These are phyloP conservation scores for Diphasiastrum complanatum DNA, from an alignment of 83 land plant genomes.

Conservation along the genomic window DNA sequence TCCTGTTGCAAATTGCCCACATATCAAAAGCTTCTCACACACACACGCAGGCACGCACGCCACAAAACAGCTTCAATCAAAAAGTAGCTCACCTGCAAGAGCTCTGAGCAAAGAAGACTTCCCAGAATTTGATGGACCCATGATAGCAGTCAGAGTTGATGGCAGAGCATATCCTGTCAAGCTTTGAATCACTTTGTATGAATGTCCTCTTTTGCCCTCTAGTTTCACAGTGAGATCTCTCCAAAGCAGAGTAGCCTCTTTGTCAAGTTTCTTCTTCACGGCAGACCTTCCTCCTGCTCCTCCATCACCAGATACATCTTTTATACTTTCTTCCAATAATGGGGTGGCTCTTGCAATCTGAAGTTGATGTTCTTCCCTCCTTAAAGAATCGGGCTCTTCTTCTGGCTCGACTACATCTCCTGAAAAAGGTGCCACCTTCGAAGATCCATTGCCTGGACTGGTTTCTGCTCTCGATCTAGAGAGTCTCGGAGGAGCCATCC, in stretches of 20 bases:
- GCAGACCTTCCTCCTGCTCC: too few species aligned
- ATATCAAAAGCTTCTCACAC: not conserved
- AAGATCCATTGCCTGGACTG: not conserved
- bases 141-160: not conserved
- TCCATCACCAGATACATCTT: too few species aligned
- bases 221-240: not conserved
- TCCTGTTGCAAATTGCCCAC: not conserved
- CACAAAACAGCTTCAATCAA: too few species aligned
- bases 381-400: too few species aligned
- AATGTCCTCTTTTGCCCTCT: not conserved
- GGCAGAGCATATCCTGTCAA: conserved; percentile 1
- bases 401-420: not conserved
- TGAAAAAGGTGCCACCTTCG: not conserved
- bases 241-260: not conserved
- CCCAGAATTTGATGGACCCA: not conserved
- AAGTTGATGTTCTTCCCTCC: too few species aligned
- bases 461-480: not conserved
- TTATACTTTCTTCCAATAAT: too few species aligned
- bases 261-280: too few species aligned
- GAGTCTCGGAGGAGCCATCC: too few species aligned
- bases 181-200: not conserved
- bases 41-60: not conserved
- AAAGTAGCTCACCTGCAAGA: not conserved
- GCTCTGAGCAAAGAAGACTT: not conserved
- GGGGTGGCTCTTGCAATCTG: too few species aligned